A percentile compares a stretch with the other conserved stretches of the same genome.
phyloP scores from a whole-genome alignment of 2,329 filamentous ascomycete genomes.

The Akanthomyces dipterigenus region DNA sequence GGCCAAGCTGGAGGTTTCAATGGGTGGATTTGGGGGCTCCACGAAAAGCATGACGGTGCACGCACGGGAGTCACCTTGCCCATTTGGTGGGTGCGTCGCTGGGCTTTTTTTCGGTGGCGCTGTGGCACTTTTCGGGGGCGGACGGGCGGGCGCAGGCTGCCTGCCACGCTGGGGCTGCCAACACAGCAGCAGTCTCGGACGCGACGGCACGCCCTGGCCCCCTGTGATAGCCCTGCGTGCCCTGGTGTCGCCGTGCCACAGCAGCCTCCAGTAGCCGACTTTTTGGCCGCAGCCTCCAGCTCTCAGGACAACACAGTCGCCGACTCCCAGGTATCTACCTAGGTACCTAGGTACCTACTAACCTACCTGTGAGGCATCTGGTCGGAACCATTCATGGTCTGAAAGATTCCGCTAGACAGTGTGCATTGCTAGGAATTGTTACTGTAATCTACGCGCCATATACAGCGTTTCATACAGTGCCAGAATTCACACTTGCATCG shows the following conservation, averaged over 20 bases:
- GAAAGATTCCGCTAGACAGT: background rate
- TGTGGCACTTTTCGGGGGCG: background rate
- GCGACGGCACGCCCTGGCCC: background rate
- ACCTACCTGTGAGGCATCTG: no score
- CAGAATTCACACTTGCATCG: background rate
- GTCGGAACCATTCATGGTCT: no score
- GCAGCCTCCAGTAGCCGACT: background rate
- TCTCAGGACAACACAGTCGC: background rate
- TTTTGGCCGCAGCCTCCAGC: background rate
- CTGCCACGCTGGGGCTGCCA: background rate
- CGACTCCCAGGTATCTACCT: background rate
- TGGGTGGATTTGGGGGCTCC: constrained; percentile 6
- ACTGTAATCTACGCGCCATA: background rate
- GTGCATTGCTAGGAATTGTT: background rate
- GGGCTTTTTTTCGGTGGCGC: background rate
- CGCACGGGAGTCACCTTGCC: constrained; percentile 9
- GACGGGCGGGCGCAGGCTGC: background rate
- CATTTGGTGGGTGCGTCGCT: background rate
- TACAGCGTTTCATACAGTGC: background rate
- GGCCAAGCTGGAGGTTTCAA: constrained; percentile 10
- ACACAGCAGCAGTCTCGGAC: constrained; percentile 5
- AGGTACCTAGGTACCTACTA: no score
- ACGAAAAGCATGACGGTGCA: constrained; percentile 13
- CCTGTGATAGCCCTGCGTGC: no score
- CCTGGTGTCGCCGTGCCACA: no score